Conservation (phyloP, 139 green algal species). For the Micromonas pusilla region DNA sequence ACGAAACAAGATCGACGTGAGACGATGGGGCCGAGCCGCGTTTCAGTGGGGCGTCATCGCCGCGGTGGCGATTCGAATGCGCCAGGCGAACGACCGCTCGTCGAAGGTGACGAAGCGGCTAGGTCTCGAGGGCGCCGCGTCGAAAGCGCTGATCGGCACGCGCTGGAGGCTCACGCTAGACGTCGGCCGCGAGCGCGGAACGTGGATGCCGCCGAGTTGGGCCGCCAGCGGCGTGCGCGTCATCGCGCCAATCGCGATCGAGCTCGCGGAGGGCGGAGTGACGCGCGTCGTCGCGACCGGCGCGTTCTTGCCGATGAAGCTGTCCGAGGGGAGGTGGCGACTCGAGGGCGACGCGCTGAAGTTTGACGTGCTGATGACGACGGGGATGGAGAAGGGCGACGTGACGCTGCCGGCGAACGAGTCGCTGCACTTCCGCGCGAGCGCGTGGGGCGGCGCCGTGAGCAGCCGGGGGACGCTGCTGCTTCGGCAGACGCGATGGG, state of each 20-base stretch:
- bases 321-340: neutral
- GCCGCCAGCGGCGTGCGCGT: constrained; percentile 15
- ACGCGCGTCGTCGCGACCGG: neutral
- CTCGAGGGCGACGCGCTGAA: constrained; percentile 13
- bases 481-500: neutral
- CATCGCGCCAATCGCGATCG: constrained; percentile 8
- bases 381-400: neutral
- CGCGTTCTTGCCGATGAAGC: neutral
- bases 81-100: neutral
- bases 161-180: constrained; percentile 3
- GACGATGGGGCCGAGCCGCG: neutral
- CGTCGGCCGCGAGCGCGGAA: constrained; percentile 12
- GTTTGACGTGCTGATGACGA: neutral
- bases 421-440: neutral
- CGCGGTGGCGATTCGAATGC: neutral
- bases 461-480: neutral
- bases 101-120: neutral
- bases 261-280: neutral
- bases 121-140: neutral
- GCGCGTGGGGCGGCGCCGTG: neutral
- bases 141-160: neutral
- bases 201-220: constrained; percentile 27
- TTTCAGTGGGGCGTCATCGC: constrained; percentile 17
- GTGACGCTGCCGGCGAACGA: neutral
- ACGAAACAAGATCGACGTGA: neutral